A percentile compares a stretch with the other conserved stretches of the same genome.
Evolutionary conservation across 768 basidiomycete species (phyloP).

Genomic region (Clitopilus hobsonii): DNA sequence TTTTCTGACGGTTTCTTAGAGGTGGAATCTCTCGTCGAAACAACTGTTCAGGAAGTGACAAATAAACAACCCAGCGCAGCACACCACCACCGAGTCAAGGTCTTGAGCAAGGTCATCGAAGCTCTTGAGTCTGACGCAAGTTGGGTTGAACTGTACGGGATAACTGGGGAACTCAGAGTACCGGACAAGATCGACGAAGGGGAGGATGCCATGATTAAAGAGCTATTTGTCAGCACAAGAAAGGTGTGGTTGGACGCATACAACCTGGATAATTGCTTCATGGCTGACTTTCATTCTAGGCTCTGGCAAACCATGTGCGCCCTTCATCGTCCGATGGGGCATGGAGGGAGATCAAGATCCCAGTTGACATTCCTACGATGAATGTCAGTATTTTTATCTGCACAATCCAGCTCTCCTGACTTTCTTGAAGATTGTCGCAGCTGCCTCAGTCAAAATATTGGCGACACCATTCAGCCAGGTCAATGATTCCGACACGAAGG

Average conservation of each 20-base stretch:
- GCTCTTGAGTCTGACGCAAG: conserved; percentile 55
- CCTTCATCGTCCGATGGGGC: conserved; percentile 31
- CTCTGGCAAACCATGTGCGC: conserved; percentile 38
- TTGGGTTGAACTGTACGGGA: conserved; percentile 68
- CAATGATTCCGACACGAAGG: conserved; percentile 13
- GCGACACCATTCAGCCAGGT: conserved; percentile 38
- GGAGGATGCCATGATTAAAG: conserved; percentile 20
- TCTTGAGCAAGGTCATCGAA: conserved; percentile 48
- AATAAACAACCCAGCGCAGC: conserved; percentile 25
- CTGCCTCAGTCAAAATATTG: conserved; percentile 45
- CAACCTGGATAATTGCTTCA: too few species aligned
- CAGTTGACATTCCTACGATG: conserved; percentile 81
- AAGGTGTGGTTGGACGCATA: conserved; percentile 19
- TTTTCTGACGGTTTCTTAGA: conserved; percentile 36
- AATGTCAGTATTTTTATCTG: conserved; percentile 62
- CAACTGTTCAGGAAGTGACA: conserved; percentile 39
- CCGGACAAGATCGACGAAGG: conserved; percentile 33
- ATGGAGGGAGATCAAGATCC: conserved; percentile 79
- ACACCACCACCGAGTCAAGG: conserved; percentile 32
- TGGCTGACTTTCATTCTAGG: conserved; percentile 21
- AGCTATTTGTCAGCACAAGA: conserved; percentile 25
- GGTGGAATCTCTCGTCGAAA: conserved; percentile 58
- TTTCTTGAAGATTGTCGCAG: conserved; percentile 56
- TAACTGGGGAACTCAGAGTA: conserved; percentile 66
- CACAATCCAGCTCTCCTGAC: conserved; percentile 6